Conservation (phyloP, 1,284 basidiomycete species). For the Malassezia pachydermatis region DNA sequence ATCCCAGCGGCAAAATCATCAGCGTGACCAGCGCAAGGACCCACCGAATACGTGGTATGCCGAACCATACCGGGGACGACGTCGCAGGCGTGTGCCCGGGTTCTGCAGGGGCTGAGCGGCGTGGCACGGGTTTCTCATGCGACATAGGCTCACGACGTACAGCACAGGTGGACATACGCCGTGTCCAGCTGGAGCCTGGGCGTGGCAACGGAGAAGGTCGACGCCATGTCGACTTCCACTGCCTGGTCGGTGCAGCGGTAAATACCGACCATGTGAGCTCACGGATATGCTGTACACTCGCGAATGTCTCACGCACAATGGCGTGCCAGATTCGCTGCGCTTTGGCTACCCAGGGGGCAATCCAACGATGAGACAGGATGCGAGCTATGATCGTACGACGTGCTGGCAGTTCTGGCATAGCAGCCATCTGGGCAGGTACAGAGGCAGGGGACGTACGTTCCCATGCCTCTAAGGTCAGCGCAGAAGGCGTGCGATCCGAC, state of each 20-base stretch:
- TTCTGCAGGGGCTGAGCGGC: background rate
- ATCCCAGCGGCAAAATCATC: constrained; percentile 10
- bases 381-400: background rate
- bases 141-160: background rate
- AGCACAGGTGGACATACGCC: background rate
- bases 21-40: constrained; percentile 8
- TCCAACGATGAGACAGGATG: background rate
- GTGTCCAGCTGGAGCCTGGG: background rate
- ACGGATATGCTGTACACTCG: constrained; percentile 7
- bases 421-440: no score
- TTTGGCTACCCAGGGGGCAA: no score
- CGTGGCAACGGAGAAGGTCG: background rate
- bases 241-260: constrained; percentile 3
- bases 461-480: constrained; percentile 9
- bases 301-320: constrained; percentile 6
- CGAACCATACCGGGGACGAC: background rate
- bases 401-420: background rate
- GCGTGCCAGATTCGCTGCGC: background rate
- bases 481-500: constrained; percentile 1
- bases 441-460: background rate
- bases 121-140: constrained; percentile 9
- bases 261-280: constrained; percentile 8
- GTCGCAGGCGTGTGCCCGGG: background rate
- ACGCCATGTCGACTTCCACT: constrained; percentile 13
- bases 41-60: constrained; percentile 7